Base-by-base conservation (phyloP, 177 flowering plant genomes). In the Vitis hybrid region DNA sequence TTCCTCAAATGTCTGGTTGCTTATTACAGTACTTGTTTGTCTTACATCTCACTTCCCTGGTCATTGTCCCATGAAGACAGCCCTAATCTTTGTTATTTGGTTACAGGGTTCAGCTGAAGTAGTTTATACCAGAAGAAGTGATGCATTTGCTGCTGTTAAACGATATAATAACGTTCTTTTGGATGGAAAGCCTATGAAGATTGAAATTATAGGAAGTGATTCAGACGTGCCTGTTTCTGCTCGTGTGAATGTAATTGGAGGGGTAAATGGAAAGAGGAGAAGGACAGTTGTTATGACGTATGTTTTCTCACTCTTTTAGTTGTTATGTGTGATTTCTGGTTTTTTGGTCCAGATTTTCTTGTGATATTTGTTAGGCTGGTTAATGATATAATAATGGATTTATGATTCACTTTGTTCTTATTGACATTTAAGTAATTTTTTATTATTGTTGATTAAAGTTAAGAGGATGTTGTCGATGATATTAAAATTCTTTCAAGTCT, bases 41-140 rank as follows among this genome's bases (percentile, higher is more conserved):
- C 19, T 14, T 32, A 30, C 19, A 2, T 32, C 8, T 11, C 14
- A 35, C 27, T 24, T 24, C 27, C 27, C 27, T 24, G 27, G 27
- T 24, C 27, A 24, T 24, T 24, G 27, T 24, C 27, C 27, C 27
- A 24, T 24, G 27, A 24, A 24, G 27, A 24, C 27, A 24, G 2
- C 7, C 46, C 14, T 24, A 15, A 65, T 14, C 17, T 52, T 70
- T 48, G 0, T 13, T 75, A 46, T 21, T 71, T 77, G 69, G 18
- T 76, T 62, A 19, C 86, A 94, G 98, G 97, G 97, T 52, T 82
- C 98, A 1, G 97, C 98, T 68, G 98, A 94, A 78, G 97, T 92
- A 6, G 90, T 92, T 6, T 94, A 85, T 72, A 69, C 75, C 1
- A 82, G 89, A 80, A 81, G 88, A 77, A 83, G 82, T 82, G 93